Base-by-base conservation (phyloP, 352 stramenopile genomes). In the Phytophthora hibernalis region DNA sequence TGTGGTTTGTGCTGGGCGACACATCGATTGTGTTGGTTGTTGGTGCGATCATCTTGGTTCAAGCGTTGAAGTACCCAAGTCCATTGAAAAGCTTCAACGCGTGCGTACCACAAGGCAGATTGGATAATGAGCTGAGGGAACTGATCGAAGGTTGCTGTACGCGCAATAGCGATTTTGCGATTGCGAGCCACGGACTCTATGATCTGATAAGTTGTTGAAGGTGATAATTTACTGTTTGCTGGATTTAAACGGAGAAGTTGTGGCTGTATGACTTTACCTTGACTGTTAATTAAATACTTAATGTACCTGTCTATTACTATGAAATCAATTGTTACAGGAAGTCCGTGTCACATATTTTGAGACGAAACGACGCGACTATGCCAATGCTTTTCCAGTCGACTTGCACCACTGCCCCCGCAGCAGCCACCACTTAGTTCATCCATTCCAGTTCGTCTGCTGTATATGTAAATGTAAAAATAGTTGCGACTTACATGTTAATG, bases 41-140 rank as follows among this genome's bases (percentile, higher is more conserved):
- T 28, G 47, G 35, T 57, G 48, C 48, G 33, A 65, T 65, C 48
- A 65, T 65, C 28, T 43, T 35, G 24, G 26, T 33, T 3, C n/a
- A 56, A 50, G 16, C 6, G 48, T n/a, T 24, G 24, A 37, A 26
- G 24, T 47, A n/a, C 20, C 33, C 15, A 2, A 52, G n/a, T 24
- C 35, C 47, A 58, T 65, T 12, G 37, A 52, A 57, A 53, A 9
- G 6, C 11, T 28, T 37, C 48, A 47, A 22, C 5, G 18, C 15
- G 45, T 57, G 18, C 30, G 22, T 1, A 5, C 33, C 6, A 9
- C 9, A 37, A 57, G 51, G 57, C 18, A 28, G 55, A 58, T 57
- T 37, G 35, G 37, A 57, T 47, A 65, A 65, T 65, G 57, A 53
- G 37, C 35, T 42, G 10, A 2, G 9, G 35, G 11, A 5, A n/a